Conservation (phyloP, 345 rosid species). For the Boechera divaricarpa region DNA sequence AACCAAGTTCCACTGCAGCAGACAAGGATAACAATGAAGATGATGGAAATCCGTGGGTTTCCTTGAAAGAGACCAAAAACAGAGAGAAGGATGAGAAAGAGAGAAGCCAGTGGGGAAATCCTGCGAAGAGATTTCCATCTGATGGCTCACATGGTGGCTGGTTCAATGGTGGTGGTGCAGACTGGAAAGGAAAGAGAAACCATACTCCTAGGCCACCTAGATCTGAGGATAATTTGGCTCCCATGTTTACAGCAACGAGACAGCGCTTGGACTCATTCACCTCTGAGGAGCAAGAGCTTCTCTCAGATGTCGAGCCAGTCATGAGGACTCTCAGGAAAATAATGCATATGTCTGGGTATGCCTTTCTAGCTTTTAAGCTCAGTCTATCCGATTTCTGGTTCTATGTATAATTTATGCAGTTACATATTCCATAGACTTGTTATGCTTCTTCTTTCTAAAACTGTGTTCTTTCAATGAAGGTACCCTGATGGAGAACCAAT, state of each 20-base stretch:
- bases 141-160: conserved; percentile 56
- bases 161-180: conserved; percentile 50
- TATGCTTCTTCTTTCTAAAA: conserved; percentile 21
- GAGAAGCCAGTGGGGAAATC: conserved; percentile 54
- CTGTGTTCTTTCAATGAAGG: conserved; percentile 53
- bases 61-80: conserved; percentile 36
- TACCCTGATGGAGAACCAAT: conserved; percentile 81
- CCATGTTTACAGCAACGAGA: conserved; percentile 60
- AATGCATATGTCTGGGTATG: conserved; percentile 69
- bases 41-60: conserved; percentile 49
- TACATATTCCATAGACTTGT: not conserved
- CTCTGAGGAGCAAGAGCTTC: conserved; percentile 81
- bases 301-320: conserved; percentile 66
- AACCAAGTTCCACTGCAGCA: conserved; percentile 53
- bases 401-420: not conserved
- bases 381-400: conserved; percentile 4
- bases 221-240: conserved; percentile 47
- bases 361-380: conserved; percentile 18
- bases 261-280: conserved; percentile 82
- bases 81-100: conserved; percentile 46
- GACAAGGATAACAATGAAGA: conserved; percentile 41
- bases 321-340: conserved; percentile 69
- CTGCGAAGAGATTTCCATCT: conserved; percentile 53
- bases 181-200: conserved; percentile 67
- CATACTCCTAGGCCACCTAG: conserved; percentile 59